phyloP scores from a whole-genome alignment of 176 grass and related monocot species.

The Juncus inflexus region DNA sequence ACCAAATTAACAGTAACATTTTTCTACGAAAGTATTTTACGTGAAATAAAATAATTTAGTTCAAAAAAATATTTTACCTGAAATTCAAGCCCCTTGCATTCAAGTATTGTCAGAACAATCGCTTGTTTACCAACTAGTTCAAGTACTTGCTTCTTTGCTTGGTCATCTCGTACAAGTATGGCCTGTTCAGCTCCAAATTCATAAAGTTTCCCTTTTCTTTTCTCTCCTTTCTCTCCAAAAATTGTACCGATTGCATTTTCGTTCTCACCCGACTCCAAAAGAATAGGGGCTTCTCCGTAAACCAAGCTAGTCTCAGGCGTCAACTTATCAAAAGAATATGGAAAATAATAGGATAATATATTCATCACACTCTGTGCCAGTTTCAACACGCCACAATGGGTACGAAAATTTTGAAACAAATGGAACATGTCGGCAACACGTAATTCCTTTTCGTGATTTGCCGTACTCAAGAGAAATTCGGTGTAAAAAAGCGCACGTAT shows the following conservation, averaged over 20 bases:
- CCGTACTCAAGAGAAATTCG: constrained; percentile 42
- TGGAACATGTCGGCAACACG: constrained; percentile 51
- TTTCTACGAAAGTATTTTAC: not conserved
- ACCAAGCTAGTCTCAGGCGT: constrained; percentile 60
- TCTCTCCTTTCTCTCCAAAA: constrained; percentile 47
- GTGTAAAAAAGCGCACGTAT: constrained; percentile 62
- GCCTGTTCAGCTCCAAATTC: constrained; percentile 83
- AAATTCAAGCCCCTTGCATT: constrained; percentile 86
- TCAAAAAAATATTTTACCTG: constrained; percentile 34
- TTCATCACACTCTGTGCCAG: constrained; percentile 71
- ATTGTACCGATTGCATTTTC: constrained; percentile 78
- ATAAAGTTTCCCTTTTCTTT: constrained; percentile 8
- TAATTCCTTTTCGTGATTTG: constrained; percentile 31
- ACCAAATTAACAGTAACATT: not conserved
- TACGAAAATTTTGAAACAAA: constrained; percentile 73
- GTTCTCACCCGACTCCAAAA: constrained; percentile 53
- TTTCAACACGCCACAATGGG: constrained; percentile 63
- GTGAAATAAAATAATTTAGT: not conserved
- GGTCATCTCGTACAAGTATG: constrained; percentile 67
- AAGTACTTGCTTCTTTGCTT: constrained; percentile 47
- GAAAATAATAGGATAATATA: constrained; percentile 73
- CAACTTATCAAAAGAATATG: constrained; percentile 57
- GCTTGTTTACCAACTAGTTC: constrained; percentile 61
- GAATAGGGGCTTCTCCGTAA: constrained; percentile 65
- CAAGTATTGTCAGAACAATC: constrained; percentile 71